Base-by-base conservation (phyloP, 106 monocot genomes). In the Triglochin maritima region DNA sequence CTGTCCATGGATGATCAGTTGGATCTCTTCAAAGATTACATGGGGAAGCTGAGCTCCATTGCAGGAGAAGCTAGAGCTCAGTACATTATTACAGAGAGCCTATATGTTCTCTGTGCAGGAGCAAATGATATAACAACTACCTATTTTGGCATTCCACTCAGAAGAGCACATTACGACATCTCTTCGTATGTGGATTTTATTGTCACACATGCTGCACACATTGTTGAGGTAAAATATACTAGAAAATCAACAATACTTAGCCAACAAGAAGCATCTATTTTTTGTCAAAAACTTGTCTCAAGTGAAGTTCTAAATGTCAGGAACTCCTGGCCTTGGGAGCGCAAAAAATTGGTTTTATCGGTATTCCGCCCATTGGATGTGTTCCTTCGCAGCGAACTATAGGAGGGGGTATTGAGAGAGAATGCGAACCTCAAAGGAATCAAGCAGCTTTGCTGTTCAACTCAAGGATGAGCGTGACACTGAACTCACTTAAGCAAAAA, bases 331-430 rank as follows among this genome's bases (percentile, higher is more conserved):
- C 15, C 0, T 8, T 72, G 16, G 89, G 93, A 7, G 93, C 84
- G 11, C 53, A 72, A 42, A 84, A 59, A 49, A 67, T 89, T 17
- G 75, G 13, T 3, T 47, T 89, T 47, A 54, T 78, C 3, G 76
- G 84, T 9, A 13, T 79, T 17, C 86, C 89, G 11, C 93, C 93
- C 4, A 57, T 94, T 8, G 93, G 93, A 46, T 94, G 89, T 46
- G 17, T 94, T 13, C 89, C 93, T 43, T 76, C 80, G 3, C 82
- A 86, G 63, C 78, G 86, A 67, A 89, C 89, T 12, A 13, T 81
- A 9, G 76, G 70, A 4, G 89, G 89, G 29, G 86, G 86, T 3
- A 45, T 77, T 6, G 50, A 66, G 7, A 76, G 86, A 69, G 64
- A 78, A 2, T 89, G 89, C 45, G 71, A 56, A 2, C 6, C 72